Conservation (phyloP, 495 filamentous ascomycete genomes). For the Wilcoxina mikolae region DNA sequence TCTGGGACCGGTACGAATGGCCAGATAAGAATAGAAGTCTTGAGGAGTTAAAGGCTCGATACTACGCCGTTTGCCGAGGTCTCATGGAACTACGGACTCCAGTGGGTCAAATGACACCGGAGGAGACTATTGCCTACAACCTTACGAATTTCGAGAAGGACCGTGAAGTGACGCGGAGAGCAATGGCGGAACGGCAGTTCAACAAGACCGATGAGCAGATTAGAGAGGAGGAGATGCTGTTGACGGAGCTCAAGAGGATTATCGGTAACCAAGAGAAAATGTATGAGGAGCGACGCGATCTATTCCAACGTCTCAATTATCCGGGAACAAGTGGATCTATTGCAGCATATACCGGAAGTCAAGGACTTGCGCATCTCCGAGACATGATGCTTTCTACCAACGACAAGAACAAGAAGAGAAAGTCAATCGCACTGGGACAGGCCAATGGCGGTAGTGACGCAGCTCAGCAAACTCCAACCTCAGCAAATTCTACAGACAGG, state of each 20-base stretch:
- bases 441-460: conserved; percentile 45
- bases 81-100: conserved; percentile 76
- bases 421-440: conserved; percentile 30
- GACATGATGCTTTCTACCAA: conserved; percentile 57
- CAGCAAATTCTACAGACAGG: neutral
- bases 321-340: conserved; percentile 54
- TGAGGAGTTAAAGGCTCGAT: conserved; percentile 84
- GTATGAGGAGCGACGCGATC: conserved; percentile 71
- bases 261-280: conserved; percentile 64
- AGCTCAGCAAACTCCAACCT: conserved; percentile 5
- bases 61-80: conserved; percentile 70
- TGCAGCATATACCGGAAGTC: conserved; percentile 56
- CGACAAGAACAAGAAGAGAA: conserved; percentile 78
- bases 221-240: conserved; percentile 73
- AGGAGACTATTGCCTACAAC: conserved; percentile 67
- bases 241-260: conserved; percentile 82
- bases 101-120: conserved; percentile 64
- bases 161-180: conserved; percentile 63
- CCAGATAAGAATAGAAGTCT: conserved; percentile 44
- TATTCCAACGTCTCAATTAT: conserved; percentile 75
- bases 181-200: conserved; percentile 64
- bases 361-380: conserved; percentile 62
- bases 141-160: conserved; percentile 74
- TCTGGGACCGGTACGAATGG: conserved; percentile 85
- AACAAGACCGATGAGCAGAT: conserved; percentile 71